Evolutionary conservation across 441 rosid species (phyloP).

Genomic region (Sinapis alba): DNA sequence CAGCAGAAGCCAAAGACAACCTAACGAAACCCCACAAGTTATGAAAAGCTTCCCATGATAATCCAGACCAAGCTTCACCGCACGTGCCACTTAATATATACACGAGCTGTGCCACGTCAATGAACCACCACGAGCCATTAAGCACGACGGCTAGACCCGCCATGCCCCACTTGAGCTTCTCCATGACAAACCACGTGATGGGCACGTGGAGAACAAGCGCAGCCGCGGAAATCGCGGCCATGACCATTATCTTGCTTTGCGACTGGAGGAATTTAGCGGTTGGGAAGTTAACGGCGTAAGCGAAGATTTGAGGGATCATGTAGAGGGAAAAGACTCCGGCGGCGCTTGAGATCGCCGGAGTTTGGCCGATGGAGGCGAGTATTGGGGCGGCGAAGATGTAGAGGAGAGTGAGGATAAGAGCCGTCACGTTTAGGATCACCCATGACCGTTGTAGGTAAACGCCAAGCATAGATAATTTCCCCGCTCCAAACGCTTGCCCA

Average conservation of each 20-base stretch:
- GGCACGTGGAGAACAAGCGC: conserved; percentile 46
- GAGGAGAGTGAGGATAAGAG: conserved; percentile 41
- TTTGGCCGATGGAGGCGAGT: conserved; percentile 49
- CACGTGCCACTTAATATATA: conserved; percentile 55
- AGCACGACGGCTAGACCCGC: conserved; percentile 53
- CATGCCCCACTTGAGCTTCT: conserved; percentile 50
- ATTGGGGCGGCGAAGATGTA: conserved; percentile 49
- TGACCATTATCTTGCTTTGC: conserved; percentile 59
- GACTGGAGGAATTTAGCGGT: conserved; percentile 53
- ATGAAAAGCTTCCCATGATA: conserved; percentile 54
- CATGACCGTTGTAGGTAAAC: conserved; percentile 53
- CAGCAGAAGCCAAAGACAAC: conserved; percentile 61
- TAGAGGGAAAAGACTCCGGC: conserved; percentile 50
- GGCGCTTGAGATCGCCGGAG: conserved; percentile 43
- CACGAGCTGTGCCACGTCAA: conserved; percentile 43
- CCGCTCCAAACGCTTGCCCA: conserved; percentile 60
- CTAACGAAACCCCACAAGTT: conserved; percentile 52
- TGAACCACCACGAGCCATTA: conserved; percentile 58
- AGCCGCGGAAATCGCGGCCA: conserved; percentile 49
- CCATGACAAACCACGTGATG: conserved; percentile 46
- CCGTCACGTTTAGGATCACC: conserved; percentile 49
- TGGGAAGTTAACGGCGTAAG: conserved; percentile 57
- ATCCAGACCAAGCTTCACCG: conserved; percentile 53
- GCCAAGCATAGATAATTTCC: conserved; percentile 50
- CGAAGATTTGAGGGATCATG: conserved; percentile 55